Evolutionary conservation across 345 rosid genomes (phyloP), one percentile per base, ranked within the genome.

Genomic region (Corymbia maculata): DNA sequence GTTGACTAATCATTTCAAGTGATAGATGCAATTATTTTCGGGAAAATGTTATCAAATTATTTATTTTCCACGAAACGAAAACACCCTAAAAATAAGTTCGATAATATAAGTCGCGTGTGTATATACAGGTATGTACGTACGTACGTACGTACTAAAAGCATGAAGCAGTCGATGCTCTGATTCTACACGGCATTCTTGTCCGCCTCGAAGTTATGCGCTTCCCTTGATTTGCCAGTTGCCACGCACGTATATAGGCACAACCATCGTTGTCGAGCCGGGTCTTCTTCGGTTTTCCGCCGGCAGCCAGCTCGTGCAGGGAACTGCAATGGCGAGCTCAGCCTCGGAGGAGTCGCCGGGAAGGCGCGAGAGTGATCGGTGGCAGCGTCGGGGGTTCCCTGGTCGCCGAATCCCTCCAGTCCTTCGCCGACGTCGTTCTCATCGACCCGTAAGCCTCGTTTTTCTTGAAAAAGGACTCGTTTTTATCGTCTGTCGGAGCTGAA

Each of bases 331-430:
- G 87, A 26, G n/a, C 50, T 52, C 87, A 11, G 87, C 84, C 84
- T 19, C 84, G 10, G 84, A 44, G 19, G 51, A 53, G 30, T 9
- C 9, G 26, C 26, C 64, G 36, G 52, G 21, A 85, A 19, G 45
- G 88, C 45, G 7, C 14, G 59, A 30, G n/a, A 85, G 92, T 93
- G 55, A 59, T 93, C 13, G 94, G 94, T 50, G 94, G 94, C 3
- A 93, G 93, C 3, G 52, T 93, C 53, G 94, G 90, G 13, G 94
- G 94, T 51, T 91, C 94, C 61, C 44, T 93, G 84, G 89, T 93
- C 59, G 93, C 92, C 75, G 88, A 91, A 51, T 90, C 89, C 87
- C 90, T 92, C 85, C 94, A 93, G 70, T 91, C 90, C 88, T 22
- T n/a, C 45, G 92, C 94, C 49, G 90, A 93, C 85, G 89, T 93